Conservation (phyloP, 225 moss, liverwort and hornwort genomes). For the Rhytidiadelphus loreus region DNA sequence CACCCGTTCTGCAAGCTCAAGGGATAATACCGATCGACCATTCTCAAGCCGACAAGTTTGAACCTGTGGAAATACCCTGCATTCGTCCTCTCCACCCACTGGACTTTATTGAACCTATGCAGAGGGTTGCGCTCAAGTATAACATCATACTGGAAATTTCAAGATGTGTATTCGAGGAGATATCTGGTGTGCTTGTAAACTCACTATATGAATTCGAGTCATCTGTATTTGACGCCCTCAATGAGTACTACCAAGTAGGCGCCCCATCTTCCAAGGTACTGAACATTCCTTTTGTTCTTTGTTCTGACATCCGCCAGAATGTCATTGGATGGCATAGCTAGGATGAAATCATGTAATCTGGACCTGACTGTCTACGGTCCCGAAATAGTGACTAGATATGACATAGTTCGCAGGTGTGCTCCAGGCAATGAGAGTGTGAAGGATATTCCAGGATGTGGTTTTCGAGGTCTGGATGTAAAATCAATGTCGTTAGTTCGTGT, state of each 20-base stretch:
- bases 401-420: neutral
- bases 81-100: conserved; percentile 8
- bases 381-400: neutral
- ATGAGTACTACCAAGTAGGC: conserved; percentile 3
- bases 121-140: neutral
- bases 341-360: neutral
- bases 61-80: conserved; percentile 6
- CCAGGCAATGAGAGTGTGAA: neutral
- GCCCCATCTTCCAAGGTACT: conserved; percentile 2
- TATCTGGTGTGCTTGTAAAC: neutral
- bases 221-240: conserved; percentile 1
- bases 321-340: neutral
- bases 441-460: neutral
- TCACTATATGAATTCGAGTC: conserved; percentile 13
- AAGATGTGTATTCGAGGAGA: neutral
- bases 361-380: neutral
- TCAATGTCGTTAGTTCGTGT: neutral
- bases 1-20: neutral
- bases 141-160: neutral
- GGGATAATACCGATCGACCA: neutral
- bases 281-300: neutral
- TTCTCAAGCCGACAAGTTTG: neutral
- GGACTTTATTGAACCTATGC: neutral
- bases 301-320: neutral
- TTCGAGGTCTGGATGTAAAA: no score